Base-by-base conservation (phyloP, 371 early-diverging fungal species). In the Paraphysoderma sedebokerense region DNA sequence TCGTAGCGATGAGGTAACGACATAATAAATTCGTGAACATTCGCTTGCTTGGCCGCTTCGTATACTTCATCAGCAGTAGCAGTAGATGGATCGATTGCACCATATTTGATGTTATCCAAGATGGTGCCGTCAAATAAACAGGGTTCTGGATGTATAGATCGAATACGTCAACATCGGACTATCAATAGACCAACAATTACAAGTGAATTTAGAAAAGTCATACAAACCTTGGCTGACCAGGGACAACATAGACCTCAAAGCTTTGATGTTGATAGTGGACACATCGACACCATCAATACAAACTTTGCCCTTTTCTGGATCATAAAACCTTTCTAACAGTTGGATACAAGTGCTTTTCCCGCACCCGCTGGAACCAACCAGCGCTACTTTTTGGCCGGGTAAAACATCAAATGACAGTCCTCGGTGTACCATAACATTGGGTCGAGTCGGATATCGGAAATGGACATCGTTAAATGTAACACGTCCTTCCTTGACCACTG, bases 401-500 rank as follows among this genome's bases (percentile, higher is more conserved):
- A 67, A 59, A 33, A 85, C 80, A 33, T 70, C 60, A 24, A 92
- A 59, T 48, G 76, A 70, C 51, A 95, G 58, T 27, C 83, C 80
- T 17, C 74, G 70, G 48, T 92, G 81, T 34, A 96, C 75, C 37
- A 65, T 60, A 36, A 81, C 67, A 52, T 82, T 70, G 8, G 77
- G 77, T 31, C 92, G 77, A 45, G 79, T 76, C 34, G 93, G 93
- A 58, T 95, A 90, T 32, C 63, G 61, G 66, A 92, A 92, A 8
- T 72, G 58, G 26, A 80, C 77, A 44, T 76, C 57, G 20, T 66
- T 49, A 17, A 80, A 63, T 33, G 53, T 65, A 5, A 76, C 29
- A 8, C 76, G 76, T 0, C 64, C 51, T 0, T 53, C 36, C 12
- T 24, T 47, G 33, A 36, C 49, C 9, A 29, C 38, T 32, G 22